These are phyloP conservation scores for Baudoinia panamericana DNA, from an alignment of 495 filamentous ascomycete genomes.

Conservation along the genomic window DNA sequence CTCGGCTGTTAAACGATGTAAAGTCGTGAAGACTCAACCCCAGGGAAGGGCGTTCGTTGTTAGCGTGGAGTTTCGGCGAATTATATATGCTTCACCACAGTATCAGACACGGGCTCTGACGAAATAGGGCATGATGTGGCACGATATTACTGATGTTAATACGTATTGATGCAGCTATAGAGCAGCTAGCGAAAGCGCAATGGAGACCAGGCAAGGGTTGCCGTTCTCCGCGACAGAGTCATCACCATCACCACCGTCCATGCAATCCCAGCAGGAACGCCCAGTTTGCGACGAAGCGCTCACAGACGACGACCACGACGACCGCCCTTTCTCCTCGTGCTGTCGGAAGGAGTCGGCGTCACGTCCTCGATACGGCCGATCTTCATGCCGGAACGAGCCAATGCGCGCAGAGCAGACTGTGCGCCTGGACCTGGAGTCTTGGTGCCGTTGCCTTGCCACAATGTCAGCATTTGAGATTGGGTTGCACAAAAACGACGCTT, in stretches of 20 bases:
- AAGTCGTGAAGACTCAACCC: not conserved
- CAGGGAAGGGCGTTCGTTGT: not conserved
- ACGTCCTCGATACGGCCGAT: conserved; percentile 99
- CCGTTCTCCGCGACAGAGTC: conserved; percentile 60
- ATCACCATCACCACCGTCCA: conserved; percentile 26
- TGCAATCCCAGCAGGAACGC: conserved; percentile 26
- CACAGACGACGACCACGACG: conserved; percentile 99
- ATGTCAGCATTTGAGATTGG: too few relatives aligned
- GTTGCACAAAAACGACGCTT: conserved; percentile 1
- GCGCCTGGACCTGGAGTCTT: conserved; percentile 98
- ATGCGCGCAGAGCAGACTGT: conserved; percentile 95
- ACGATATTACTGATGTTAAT: too few relatives aligned
- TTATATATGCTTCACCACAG: too few relatives aligned
- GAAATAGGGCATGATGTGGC: too few relatives aligned
- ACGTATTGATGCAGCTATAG: conserved; percentile 1
- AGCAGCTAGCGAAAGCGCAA: conserved; percentile 14
- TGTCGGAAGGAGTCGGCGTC: conserved; percentile 95
- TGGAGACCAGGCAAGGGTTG: conserved; percentile 52
- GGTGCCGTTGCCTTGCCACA: conserved; percentile 86
- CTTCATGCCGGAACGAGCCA: conserved; percentile 97
- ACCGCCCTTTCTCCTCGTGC: conserved; percentile 98
- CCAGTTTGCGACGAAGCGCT: conserved; percentile 32
- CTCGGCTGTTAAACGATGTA: conserved; percentile 54
- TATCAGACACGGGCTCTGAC: too few relatives aligned
- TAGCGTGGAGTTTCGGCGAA: conserved; percentile 13